Evolutionary conservation across 345 rosid species (phyloP).

Genomic region (Eucalyptus marginata): DNA sequence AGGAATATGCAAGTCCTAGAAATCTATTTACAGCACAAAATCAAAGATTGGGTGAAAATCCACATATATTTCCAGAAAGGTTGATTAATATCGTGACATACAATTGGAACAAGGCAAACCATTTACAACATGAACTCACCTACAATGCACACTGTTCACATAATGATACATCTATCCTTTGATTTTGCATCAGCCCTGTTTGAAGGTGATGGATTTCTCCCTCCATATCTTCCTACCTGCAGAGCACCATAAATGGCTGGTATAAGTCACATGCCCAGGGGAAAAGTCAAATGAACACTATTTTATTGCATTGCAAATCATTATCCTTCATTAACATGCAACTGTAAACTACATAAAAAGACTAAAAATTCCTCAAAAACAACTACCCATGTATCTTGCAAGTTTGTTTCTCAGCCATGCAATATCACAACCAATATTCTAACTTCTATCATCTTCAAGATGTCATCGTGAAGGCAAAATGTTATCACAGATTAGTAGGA

Average conservation of each 20-base stretch:
- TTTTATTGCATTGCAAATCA: background rate
- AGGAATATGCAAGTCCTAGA: background rate
- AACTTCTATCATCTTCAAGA: background rate
- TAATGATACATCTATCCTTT: slow-evolving; percentile 14
- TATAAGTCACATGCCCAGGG: background rate
- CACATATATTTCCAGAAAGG: background rate
- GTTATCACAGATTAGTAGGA: background rate
- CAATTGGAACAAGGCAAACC: background rate
- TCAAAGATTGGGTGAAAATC: background rate
- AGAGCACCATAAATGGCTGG: background rate
- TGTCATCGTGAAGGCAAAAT: background rate
- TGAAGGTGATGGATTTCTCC: slow-evolving; percentile 34
- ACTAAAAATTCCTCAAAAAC: background rate
- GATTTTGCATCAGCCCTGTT: slow-evolving; percentile 55
- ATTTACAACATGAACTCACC: background rate
- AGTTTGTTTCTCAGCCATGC: background rate
- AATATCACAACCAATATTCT: background rate
- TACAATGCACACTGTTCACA: background rate
- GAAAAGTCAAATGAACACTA: background rate
- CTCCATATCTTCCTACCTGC: slow-evolving; percentile 54
- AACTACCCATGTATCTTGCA: background rate
- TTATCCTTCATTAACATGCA: background rate
- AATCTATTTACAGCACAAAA: background rate
- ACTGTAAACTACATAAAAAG: background rate
- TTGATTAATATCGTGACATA: background rate